Base-by-base conservation (phyloP, 805 yeast genomes). In the Komagataella pseudopastoris region DNA sequence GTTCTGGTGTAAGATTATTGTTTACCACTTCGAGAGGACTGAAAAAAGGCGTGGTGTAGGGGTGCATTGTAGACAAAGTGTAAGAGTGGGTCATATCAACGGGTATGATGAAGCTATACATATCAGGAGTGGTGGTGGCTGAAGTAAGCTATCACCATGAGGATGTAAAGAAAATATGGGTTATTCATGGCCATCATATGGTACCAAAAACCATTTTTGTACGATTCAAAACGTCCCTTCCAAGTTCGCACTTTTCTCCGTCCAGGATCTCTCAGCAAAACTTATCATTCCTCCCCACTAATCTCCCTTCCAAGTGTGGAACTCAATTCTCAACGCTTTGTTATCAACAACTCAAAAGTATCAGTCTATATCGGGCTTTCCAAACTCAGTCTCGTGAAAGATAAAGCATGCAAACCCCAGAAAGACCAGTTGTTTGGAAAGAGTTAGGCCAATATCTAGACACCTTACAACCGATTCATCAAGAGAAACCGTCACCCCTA, bases 371-470 rank as follows among this genome's bases (percentile, higher is more conserved):
- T 30, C 14, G 39, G 39, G 39, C 39, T 10, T 30, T 30, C 39
- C 39, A 30, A 30, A 30, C 39, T 10, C 14, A 30, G 10, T 30
- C 10, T 30, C 39, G 14, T 30, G 39, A 30, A 30, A 30, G 39
- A 30, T 30, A 30, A 30, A 30, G 39, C 39, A 30, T 30, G 39
- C 39, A 30, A 30, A 30, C 10, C 39, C 39, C 39, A 30, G 39
- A 30, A 30, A 30, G 39, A 30, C 39, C 39, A 30, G 39, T 30
- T 30, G 39, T 30, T 30, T 68, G 71, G 71, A 65, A 63, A 54
- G 71, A 67, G 45, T 54, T 68, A 10, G 71, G 71, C 3, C 56
- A 56, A 20, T 67, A 58, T 53, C 53, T 68, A 22, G 69, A 67
- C 30, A 58, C 64, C 16, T 50, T 66, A 17, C 59, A 63, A 47